Conservation (phyloP, 441 rosid species). For the Erodium texanum region DNA sequence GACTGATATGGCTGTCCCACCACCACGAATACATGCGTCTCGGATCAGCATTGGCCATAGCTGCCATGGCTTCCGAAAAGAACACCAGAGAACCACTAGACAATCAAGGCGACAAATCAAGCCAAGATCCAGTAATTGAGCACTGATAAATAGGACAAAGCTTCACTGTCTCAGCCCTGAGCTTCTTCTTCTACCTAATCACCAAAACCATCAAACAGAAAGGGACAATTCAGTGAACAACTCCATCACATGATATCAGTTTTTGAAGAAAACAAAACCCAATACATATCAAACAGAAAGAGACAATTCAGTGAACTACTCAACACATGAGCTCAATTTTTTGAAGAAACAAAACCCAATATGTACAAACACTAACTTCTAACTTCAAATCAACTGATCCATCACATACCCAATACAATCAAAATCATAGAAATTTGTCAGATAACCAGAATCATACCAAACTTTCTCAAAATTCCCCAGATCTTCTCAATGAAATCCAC, state of each 20-base stretch:
- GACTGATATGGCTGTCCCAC: constrained; percentile 6
- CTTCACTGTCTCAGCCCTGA: not conserved
- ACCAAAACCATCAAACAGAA: constrained; percentile 4
- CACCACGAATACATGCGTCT: constrained; percentile 5
- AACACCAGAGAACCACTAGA: not conserved
- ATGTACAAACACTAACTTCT: not conserved
- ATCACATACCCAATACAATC: not conserved
- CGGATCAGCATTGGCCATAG: not conserved
- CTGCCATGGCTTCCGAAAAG: not conserved
- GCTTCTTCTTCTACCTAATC: constrained; percentile 1
- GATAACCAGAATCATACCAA: not conserved
- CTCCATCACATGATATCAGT: not conserved
- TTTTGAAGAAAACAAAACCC: too few relatives aligned
- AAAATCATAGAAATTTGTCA: too few relatives aligned
- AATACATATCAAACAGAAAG: too few relatives aligned
- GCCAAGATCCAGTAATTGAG: not conserved
- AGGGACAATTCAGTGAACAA: not conserved
- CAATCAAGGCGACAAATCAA: not conserved
- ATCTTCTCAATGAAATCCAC: not conserved
- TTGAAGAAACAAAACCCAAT: not conserved
- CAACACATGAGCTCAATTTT: too few relatives aligned
- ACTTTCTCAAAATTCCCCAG: not conserved
- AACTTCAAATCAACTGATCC: not conserved
- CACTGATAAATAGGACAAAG: not conserved
- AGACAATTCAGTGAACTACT: too few relatives aligned